Evolutionary conservation across 352 stramenopile genomes (phyloP), one percentile per base, ranked within the genome.

Genomic region (Bremia lactucae): DNA sequence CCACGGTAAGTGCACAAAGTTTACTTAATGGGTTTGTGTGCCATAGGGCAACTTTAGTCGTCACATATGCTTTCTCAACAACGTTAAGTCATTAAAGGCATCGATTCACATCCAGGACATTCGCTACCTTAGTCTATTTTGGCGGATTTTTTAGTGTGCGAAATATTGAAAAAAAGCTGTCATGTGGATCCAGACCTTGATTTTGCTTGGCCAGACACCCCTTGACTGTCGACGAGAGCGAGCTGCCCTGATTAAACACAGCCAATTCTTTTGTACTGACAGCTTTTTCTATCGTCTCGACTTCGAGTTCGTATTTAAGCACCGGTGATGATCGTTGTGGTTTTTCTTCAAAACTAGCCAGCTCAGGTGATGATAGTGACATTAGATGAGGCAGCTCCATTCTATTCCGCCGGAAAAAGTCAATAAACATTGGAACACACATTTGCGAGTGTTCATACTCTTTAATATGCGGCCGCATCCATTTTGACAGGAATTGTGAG

Each of bases 401-500:
- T 16, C 37, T 46, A 31, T 88, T 88, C 11, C 64, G 68, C 37
- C 71, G 55, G 31, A 86, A 88, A 35, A 88, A 88, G 10, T 76
- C 55, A 4, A 21, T 29, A 26, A 88, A 77, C 44, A 84, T 57
- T 4, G 72, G 51, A 8, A 83, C 26, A n/a, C 68, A 74, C 34
- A 83, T 64, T 42, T 84, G 45, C 9, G 69, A 65, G 34, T 85
- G 54, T 36, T 86, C 73, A 22, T 84, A 77, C 42, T 88, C 73
- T 16, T 75, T 71, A 14, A 88, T 68, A 45, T 74, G 72, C 24
- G 73, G 68, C 11, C 76, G 72, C 54, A 86, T 84, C 76, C 76
- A 89, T 56, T 89, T 89, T 29, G 76, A 87, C 4, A 89, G 62
- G 18, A 65, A 86, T 16, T 67, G 64, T 6, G 59, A 72, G 46